phyloP scores from a whole-genome alignment of 2,329 filamentous ascomycete species.

The Paraphaeosphaeria sporulosa region DNA sequence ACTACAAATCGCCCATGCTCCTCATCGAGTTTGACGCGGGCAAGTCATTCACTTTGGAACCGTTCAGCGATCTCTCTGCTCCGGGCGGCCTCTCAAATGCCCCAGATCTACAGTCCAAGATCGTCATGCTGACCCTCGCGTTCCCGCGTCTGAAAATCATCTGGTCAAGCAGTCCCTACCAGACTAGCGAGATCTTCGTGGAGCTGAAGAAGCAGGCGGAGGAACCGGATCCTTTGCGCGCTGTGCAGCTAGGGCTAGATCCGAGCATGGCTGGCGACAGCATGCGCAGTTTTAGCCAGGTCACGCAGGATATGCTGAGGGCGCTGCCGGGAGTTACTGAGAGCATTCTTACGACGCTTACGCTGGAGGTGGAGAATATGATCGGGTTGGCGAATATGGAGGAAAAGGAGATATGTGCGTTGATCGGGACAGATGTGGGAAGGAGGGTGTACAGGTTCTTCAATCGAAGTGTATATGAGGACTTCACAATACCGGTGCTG shows the following conservation, averaged over 20 bases:
- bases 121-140: constrained; percentile 89
- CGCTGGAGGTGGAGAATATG: constrained; percentile 77
- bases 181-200: constrained; percentile 97
- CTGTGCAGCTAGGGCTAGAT: constrained; percentile 82
- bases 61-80: constrained; percentile 56
- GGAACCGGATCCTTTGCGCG: constrained; percentile 89
- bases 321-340: constrained; percentile 80
- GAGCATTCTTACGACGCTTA: constrained; percentile 76
- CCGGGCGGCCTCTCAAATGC: constrained; percentile 59
- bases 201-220: constrained; percentile 87
- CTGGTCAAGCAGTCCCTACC: constrained; percentile 92
- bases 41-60: constrained; percentile 90
- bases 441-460: constrained; percentile 85
- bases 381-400: constrained; percentile 85
- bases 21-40: constrained; percentile 98
- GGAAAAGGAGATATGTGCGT: constrained; percentile 72
- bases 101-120: constrained; percentile 86
- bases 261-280: constrained; percentile 61
- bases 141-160: constrained; percentile 91
- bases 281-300: constrained; percentile 77
- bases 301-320: constrained; percentile 89
- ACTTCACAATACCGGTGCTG: constrained; percentile 31
- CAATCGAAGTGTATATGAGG: constrained; percentile 63
- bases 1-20: constrained; percentile 89
- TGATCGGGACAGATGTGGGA: constrained; percentile 81